A percentile compares a stretch with the other conserved stretches of the same genome.
Conservation (phyloP, 2,329 filamentous ascomycete genomes). For the Monilinia fructicola region DNA sequence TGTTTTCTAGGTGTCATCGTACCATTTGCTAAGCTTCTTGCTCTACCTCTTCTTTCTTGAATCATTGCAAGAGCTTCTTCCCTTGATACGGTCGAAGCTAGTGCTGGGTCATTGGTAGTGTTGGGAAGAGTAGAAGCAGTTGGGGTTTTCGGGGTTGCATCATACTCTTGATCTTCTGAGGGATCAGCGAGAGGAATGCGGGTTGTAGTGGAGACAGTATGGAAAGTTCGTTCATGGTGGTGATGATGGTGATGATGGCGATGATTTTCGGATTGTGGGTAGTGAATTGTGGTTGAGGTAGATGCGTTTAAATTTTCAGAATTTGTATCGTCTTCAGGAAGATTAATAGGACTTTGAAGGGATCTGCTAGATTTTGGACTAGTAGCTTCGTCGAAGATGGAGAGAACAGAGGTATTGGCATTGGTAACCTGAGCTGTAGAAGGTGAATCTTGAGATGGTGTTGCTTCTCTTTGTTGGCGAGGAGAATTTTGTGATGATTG, state of each 20-base stretch:
- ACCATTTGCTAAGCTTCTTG: conserved; percentile 65
- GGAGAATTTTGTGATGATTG: conserved; percentile 2
- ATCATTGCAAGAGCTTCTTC: conserved; percentile 77
- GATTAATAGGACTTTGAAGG: conserved; percentile 32
- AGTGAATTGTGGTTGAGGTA: conserved; percentile 39
- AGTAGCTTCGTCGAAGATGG: conserved; percentile 58
- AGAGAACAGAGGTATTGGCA: conserved; percentile 58
- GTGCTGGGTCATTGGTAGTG: conserved; percentile 49
- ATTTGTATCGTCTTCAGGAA: conserved; percentile 21
- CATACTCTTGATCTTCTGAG: conserved; percentile 25
- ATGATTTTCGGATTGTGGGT: conserved; percentile 22
- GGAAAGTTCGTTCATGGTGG: conserved; percentile 31
- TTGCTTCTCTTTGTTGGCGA: conserved; percentile 36
- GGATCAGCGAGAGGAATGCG: conserved; percentile 37
- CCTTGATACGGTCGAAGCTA: conserved; percentile 66
- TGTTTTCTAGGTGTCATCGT: conserved; percentile 58
- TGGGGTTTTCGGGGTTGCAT: conserved; percentile 23
- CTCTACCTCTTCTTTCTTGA: conserved; percentile 67
- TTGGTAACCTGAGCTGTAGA: conserved; percentile 55
- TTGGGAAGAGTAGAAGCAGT: conserved; percentile 25
- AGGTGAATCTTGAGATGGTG: conserved; percentile 62
- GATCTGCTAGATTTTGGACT: conserved; percentile 25
- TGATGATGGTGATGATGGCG: conserved; percentile 40
- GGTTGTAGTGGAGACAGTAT: conserved; percentile 41
- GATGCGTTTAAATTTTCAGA: conserved; percentile 24